Conservation (phyloP, 257 asterid genomes). For the Solanum appendiculatum region DNA sequence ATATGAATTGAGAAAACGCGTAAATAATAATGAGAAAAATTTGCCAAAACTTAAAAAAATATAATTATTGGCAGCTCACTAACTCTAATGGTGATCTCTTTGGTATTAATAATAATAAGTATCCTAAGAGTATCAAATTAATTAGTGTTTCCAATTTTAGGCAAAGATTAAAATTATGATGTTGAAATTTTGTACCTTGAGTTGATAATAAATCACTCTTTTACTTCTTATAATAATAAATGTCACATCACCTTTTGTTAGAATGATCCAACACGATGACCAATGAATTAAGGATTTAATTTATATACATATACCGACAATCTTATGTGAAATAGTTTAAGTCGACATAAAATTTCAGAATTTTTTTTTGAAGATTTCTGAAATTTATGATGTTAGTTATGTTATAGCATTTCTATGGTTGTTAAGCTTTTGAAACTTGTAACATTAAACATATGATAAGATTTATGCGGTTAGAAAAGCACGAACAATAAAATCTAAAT, state of each 20-base stretch:
- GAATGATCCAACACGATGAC: not conserved
- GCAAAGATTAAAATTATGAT: not conserved
- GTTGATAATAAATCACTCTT: not conserved
- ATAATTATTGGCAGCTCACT: not conserved
- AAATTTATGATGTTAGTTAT: too few species aligned
- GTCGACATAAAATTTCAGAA: not conserved
- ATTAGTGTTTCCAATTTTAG: not conserved
- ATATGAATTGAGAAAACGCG: not conserved
- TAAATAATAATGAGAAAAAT: not conserved
- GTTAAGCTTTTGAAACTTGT: too few species aligned
- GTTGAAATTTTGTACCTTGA: not conserved
- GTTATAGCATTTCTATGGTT: too few species aligned
- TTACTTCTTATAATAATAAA: not conserved
- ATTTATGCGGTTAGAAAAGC: too few species aligned
- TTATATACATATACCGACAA: not conserved
- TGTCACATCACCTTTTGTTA: not conserved
- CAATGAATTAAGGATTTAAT: not conserved
- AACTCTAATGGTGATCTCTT: not conserved
- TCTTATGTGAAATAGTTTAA: not conserved
- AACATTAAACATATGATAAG: too few species aligned
- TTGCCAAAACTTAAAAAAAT: not conserved
- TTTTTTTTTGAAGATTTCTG: too few species aligned
- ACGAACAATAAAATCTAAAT: too few species aligned
- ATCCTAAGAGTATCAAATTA: not conserved
- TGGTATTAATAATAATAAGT: not conserved